A percentile compares a stretch with the other conserved stretches of the same genome.
These are phyloP conservation scores for Yamadazyma dendronema DNA, from an alignment of 1,139 yeast species.

Conservation along the genomic window DNA sequence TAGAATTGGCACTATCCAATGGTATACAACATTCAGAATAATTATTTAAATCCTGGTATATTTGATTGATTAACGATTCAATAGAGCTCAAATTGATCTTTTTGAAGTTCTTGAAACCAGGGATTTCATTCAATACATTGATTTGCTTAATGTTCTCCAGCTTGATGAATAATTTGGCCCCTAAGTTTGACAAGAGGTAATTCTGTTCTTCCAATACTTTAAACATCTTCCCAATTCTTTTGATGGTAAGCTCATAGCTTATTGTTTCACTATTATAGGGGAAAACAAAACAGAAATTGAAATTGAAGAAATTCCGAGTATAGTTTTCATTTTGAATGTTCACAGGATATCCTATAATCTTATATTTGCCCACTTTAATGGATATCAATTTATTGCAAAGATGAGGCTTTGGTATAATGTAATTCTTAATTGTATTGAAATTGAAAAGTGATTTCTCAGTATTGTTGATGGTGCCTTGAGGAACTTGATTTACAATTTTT, in stretches of 20 bases:
- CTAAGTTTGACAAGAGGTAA: slow-evolving; percentile 62
- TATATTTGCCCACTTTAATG: slow-evolving; percentile 64
- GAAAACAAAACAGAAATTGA: slow-evolving; percentile 91
- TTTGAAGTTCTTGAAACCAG: slow-evolving; percentile 42
- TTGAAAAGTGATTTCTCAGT: slow-evolving; percentile 47
- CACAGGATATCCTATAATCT: slow-evolving; percentile 90
- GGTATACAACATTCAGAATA: slow-evolving; percentile 96
- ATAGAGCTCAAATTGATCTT: slow-evolving; percentile 57
- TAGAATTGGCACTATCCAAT: slow-evolving; percentile 82
- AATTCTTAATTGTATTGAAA: slow-evolving; percentile 84
- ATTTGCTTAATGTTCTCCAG: slow-evolving; percentile 14
- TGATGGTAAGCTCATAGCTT: slow-evolving; percentile 83
- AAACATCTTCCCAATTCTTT: slow-evolving; percentile 85
- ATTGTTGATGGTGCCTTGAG: slow-evolving; percentile 54
- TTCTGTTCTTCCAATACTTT: slow-evolving; percentile 88
- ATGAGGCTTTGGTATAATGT: slow-evolving; percentile 89
- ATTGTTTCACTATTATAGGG: slow-evolving; percentile 77
- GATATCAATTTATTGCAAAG: slow-evolving; percentile 80
- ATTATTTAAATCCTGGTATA: slow-evolving; percentile 88
- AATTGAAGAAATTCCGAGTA: slow-evolving; percentile 87
- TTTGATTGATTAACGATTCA: slow-evolving; percentile 79
- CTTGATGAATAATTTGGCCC: slow-evolving; percentile 37
- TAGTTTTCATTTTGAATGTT: slow-evolving; percentile 72
- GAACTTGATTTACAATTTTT: slow-evolving; percentile 90
- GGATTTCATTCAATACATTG: slow-evolving; percentile 19